Percentiles rank a stretch among this genome's conserved stretches.
These are phyloP conservation scores for Brassica juncea DNA, from an alignment of 345 rosid genomes.

Conservation along the genomic window DNA sequence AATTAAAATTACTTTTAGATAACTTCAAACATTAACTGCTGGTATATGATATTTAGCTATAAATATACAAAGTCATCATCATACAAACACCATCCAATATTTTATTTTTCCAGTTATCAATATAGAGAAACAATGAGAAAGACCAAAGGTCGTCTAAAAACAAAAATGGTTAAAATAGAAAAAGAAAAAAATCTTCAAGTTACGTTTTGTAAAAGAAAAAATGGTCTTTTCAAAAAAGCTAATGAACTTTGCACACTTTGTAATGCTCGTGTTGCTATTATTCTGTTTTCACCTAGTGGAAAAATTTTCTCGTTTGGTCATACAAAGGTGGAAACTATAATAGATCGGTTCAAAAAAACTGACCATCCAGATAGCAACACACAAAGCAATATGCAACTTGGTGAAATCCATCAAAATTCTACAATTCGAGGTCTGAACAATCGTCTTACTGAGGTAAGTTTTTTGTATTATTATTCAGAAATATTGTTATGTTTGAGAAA, in stretches of 20 bases:
- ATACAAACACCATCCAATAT: not conserved
- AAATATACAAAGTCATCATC: not conserved
- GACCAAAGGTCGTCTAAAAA: constrained; percentile 33
- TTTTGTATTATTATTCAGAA: not conserved
- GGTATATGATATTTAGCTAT: not conserved
- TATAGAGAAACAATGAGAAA: constrained; percentile 35
- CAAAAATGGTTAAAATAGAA: constrained; percentile 32
- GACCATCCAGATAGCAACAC: constrained; percentile 3
- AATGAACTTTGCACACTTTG: constrained; percentile 39
- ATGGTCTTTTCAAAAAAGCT: constrained; percentile 36
- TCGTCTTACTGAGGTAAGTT: constrained; percentile 43
- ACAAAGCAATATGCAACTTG: constrained; percentile 7
- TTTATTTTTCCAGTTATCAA: not conserved
- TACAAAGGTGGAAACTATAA: constrained; percentile 46
- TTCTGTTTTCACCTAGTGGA: constrained; percentile 25
- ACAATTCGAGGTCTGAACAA: constrained; percentile 47
- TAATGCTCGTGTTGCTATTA: constrained; percentile 18
- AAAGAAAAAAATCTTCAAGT: constrained; percentile 34
- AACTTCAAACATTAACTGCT: not conserved
- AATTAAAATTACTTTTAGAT: not conserved
- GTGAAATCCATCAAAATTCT: constrained; percentile 48
- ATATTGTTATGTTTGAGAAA: not conserved
- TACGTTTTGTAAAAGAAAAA: constrained; percentile 37
- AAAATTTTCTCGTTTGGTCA: constrained; percentile 66
- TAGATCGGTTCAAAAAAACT: constrained; percentile 40